Evolutionary conservation across 139 green algal genomes (phyloP).

Genomic region (Volvox africanus): DNA sequence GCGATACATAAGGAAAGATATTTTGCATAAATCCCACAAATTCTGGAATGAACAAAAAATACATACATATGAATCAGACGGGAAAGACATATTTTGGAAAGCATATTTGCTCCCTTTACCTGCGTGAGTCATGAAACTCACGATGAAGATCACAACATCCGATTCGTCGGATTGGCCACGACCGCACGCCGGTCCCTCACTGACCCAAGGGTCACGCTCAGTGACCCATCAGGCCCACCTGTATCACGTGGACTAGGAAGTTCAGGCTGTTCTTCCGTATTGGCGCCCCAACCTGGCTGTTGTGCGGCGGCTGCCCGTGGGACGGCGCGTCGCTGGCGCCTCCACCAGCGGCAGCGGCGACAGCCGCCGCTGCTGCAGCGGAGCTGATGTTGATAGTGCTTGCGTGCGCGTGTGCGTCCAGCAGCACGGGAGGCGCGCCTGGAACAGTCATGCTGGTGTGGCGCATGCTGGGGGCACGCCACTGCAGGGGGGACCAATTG

Average conservation of each 20-base stretch:
- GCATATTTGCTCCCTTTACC: too few species aligned
- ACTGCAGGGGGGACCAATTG: background rate
- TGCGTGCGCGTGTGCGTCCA: background rate
- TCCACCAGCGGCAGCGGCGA: background rate
- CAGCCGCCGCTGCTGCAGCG: background rate
- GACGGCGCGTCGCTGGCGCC: too few species aligned
- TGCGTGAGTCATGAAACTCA: too few species aligned
- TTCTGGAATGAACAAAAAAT: too few species aligned
- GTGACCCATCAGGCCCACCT: background rate
- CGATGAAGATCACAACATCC: too few species aligned
- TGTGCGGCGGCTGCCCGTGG: background rate
- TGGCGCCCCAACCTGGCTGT: slow-evolving; percentile 30
- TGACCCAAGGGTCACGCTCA: too few species aligned
- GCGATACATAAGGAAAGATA: too few species aligned
- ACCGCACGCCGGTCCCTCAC: too few species aligned
- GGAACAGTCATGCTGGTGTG: slow-evolving; percentile 26
- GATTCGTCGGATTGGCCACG: too few species aligned
- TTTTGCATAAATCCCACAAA: too few species aligned
- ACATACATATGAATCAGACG: too few species aligned
- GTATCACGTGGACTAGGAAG: slow-evolving; percentile 64
- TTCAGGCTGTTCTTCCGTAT: slow-evolving; percentile 57
- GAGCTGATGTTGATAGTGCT: slow-evolving; percentile 1
- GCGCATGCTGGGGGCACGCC: slow-evolving; percentile 33
- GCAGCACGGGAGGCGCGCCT: background rate
- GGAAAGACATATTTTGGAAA: too few species aligned